phyloP scores from a whole-genome alignment of 192 early-diverging fungal genomes.

The Podila epicladia region DNA sequence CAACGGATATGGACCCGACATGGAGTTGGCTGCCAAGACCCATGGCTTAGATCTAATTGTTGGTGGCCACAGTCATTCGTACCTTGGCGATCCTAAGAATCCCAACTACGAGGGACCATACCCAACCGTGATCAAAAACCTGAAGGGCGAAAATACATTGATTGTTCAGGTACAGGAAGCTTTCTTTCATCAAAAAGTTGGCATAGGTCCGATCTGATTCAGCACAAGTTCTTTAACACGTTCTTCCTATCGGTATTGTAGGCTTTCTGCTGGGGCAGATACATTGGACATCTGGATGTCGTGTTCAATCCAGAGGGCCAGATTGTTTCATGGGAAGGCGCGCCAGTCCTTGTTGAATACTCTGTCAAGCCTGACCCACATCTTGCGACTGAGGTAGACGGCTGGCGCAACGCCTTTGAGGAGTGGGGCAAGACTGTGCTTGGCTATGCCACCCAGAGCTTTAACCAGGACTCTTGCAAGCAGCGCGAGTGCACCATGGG shows the following conservation, averaged over 20 bases:
- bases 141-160: conserved; percentile 70
- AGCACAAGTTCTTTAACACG: neutral
- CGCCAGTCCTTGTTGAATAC: conserved; percentile 66
- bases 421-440: conserved; percentile 54
- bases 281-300: conserved; percentile 70
- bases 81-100: conserved; percentile 63
- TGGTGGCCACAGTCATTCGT: conserved; percentile 83
- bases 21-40: conserved; percentile 65
- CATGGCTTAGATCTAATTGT: conserved; percentile 70
- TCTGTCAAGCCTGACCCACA: conserved; percentile 56
- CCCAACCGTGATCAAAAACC: conserved; percentile 72
- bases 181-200: neutral
- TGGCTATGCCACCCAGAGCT: conserved; percentile 51
- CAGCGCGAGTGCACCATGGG: conserved; percentile 69
- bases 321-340: conserved; percentile 64
- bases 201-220: neutral
- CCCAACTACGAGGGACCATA: conserved; percentile 68
- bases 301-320: conserved; percentile 65
- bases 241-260: conserved; percentile 7
- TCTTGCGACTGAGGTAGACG: conserved; percentile 51
- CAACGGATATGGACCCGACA: conserved; percentile 79
- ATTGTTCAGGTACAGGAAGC: conserved; percentile 69
- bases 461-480: conserved; percentile 55
- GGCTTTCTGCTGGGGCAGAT: conserved; percentile 67
- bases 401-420: conserved; percentile 60